phyloP scores from a whole-genome alignment of 129 eudicot species.

The Centrapalus pauciflorus region DNA sequence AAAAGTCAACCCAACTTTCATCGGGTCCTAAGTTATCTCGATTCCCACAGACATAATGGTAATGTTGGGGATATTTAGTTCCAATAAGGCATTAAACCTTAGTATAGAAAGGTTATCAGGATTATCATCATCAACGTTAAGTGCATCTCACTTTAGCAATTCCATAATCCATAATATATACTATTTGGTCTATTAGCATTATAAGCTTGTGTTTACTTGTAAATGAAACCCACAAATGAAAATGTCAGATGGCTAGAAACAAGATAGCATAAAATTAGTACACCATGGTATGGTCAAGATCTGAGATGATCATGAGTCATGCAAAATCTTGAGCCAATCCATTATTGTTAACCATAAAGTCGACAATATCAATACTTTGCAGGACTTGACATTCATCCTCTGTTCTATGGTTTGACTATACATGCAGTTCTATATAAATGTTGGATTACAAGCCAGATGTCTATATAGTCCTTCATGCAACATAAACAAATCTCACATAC shows the following conservation, averaged over 20 bases:
- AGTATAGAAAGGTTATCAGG: constrained; percentile 64
- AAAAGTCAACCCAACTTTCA: constrained; percentile 70
- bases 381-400: background rate
- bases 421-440: background rate
- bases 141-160: background rate
- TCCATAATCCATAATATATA: background rate
- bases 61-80: constrained; percentile 75
- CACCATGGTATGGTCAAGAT: constrained; percentile 98
- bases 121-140: constrained; percentile 85
- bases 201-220: background rate
- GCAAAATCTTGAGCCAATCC: constrained; percentile 55
- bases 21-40: constrained; percentile 80
- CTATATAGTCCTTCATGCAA: background rate
- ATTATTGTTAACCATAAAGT: constrained; percentile 35
- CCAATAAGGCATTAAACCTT: constrained; percentile 85
- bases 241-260: background rate
- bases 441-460: background rate
- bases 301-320: constrained; percentile 90
- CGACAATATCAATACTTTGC: background rate
- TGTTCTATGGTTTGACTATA: background rate
- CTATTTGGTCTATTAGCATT: background rate
- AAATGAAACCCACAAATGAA: background rate
- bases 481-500: background rate
- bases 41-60: constrained; percentile 93
- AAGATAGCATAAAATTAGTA: background rate